A percentile compares a stretch with the other conserved stretches of the same genome.
Evolutionary conservation across 108 stramenopile genomes (phyloP).

Genomic region (Cyclotella cryptica): DNA sequence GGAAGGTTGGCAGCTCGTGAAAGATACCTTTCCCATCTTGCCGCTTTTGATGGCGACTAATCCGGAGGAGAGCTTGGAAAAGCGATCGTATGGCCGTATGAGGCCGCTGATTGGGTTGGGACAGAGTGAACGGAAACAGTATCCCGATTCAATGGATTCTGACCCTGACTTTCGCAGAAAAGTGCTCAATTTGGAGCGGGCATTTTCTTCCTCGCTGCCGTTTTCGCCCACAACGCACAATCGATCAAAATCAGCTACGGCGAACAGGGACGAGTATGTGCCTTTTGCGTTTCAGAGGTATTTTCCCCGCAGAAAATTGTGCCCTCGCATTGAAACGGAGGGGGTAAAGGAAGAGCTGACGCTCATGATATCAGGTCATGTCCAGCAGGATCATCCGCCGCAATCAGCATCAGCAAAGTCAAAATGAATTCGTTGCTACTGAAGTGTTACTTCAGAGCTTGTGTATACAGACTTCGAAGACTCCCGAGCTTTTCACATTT

Average conservation of each 20-base stretch:
- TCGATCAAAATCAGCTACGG: not conserved
- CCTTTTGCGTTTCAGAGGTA: conserved; percentile 46
- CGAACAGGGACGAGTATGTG: conserved; percentile 6
- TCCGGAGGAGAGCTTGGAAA: conserved; percentile 38
- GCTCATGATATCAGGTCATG: conserved; percentile 54
- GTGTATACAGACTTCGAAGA: no score
- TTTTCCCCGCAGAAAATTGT: conserved; percentile 44
- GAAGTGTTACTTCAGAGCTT: no score
- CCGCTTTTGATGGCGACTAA: conserved; percentile 42
- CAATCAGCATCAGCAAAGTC: not conserved
- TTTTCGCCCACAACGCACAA: conserved; percentile 20
- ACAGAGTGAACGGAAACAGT: conserved; percentile 26
- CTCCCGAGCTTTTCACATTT: no score
- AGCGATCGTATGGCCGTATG: conserved; percentile 38
- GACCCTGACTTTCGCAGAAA: conserved; percentile 40
- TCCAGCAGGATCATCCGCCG: conserved; percentile 30
- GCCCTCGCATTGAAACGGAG: conserved; percentile 42
- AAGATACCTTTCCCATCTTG: conserved; percentile 36
- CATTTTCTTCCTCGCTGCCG: conserved; percentile 44
- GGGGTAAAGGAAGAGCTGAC: conserved; percentile 52
- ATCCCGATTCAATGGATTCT: conserved; percentile 47
- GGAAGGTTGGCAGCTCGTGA: conserved; percentile 44
- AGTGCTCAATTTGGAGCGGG: conserved; percentile 49
- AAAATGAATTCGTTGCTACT: no score
- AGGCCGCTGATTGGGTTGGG: conserved; percentile 38